phyloP scores from a whole-genome alignment of 192 early-diverging fungal genomes.

The Spinellus fusiger region DNA sequence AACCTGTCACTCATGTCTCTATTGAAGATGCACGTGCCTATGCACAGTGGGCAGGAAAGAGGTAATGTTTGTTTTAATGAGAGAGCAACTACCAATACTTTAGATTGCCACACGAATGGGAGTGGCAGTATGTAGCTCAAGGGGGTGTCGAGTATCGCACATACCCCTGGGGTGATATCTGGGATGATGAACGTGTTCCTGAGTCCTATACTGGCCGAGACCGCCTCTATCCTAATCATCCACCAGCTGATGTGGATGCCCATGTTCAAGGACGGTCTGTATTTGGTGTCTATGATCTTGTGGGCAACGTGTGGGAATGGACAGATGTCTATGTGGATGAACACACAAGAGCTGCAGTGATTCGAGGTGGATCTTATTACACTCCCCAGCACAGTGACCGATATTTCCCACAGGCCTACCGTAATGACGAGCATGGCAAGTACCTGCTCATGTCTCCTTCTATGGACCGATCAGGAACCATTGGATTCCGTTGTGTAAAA shows the following conservation, averaged over 20 bases:
- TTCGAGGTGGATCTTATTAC: slow-evolving; percentile 20
- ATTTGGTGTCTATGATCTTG: slow-evolving; percentile 20
- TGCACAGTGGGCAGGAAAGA: slow-evolving; percentile 17
- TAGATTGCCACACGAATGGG: slow-evolving; percentile 23
- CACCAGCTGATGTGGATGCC: slow-evolving; percentile 19
- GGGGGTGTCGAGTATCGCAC: slow-evolving; percentile 8
- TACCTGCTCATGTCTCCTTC: slow-evolving; percentile 18
- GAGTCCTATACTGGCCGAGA: slow-evolving; percentile 16
- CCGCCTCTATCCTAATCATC: slow-evolving; percentile 15
- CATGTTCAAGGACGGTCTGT: slow-evolving; percentile 7
- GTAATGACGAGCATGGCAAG: slow-evolving; percentile 15
- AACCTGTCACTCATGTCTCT: slow-evolving; percentile 19
- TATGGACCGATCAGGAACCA: slow-evolving; percentile 13
- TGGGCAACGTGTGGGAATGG: slow-evolving; percentile 22
- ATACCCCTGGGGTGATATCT: slow-evolving; percentile 17
- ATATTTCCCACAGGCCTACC: slow-evolving; percentile 20
- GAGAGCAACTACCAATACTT: not conserved
- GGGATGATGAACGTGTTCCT: slow-evolving; percentile 9
- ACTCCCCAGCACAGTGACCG: slow-evolving; percentile 1
- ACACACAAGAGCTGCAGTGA: slow-evolving; percentile 10
- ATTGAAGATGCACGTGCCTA: slow-evolving; percentile 24
- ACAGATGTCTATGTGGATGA: slow-evolving; percentile 20
- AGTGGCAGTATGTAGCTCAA: slow-evolving; percentile 25
- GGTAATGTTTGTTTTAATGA: slow-evolving; percentile 3
- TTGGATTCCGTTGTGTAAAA: slow-evolving; percentile 21